A percentile compares a stretch with the other conserved stretches of the same genome.
These are phyloP conservation scores for Saturnispora mendoncae DNA, from an alignment of 805 yeast genomes.

Conservation along the genomic window DNA sequence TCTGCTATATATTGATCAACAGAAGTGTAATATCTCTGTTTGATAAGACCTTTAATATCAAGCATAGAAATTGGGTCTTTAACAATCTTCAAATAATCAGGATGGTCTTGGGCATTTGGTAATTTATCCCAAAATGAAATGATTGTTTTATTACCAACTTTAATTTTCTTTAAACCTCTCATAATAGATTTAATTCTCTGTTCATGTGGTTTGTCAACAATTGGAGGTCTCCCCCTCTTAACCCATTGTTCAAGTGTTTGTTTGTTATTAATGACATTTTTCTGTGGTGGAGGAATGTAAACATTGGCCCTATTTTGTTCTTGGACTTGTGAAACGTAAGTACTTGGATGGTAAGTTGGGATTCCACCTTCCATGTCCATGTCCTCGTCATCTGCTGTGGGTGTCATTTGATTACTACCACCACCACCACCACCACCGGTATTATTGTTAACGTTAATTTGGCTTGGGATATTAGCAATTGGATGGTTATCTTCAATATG, in stretches of 20 bases:
- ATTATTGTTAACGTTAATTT: too few relatives aligned
- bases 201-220: conserved; percentile 85
- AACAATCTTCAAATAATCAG: conserved; percentile 47
- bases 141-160: conserved; percentile 40
- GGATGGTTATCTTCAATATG: neutral
- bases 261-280: conserved; percentile 17
- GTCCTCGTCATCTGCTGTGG: neutral
- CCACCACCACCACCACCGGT: too few relatives aligned
- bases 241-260: conserved; percentile 37
- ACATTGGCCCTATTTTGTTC: conserved; percentile 20
- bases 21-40: conserved; percentile 69
- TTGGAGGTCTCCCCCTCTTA: conserved; percentile 85
- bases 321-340: conserved; percentile 24
- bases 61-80: conserved; percentile 57
- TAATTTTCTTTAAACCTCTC: conserved; percentile 69
- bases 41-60: conserved; percentile 72
- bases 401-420: too few relatives aligned
- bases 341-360: conserved; percentile 22
- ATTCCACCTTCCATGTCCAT: conserved; percentile 8
- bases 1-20: conserved; percentile 75
- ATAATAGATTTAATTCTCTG: conserved; percentile 82
- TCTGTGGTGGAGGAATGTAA: conserved; percentile 23
- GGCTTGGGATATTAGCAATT: too few relatives aligned
- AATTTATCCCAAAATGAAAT: conserved; percentile 62
- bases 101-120: conserved; percentile 54